Evolutionary conservation across 257 asterid genomes (phyloP).

Genomic region (Ligustrum vulgare): DNA sequence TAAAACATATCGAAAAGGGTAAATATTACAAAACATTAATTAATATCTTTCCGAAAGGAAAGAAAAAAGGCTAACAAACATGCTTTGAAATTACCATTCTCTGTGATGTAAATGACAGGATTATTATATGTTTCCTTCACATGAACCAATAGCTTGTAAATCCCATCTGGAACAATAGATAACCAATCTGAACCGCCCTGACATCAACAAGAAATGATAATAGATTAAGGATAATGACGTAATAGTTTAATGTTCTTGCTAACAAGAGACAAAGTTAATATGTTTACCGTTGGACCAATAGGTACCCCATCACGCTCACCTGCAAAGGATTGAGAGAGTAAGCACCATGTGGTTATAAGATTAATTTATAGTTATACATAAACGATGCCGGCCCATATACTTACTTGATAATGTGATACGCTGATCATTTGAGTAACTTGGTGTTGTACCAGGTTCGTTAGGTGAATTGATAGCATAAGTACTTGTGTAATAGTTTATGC

Average conservation of each 20-base stretch:
- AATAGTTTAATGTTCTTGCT: no score
- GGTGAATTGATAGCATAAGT: constrained; percentile 10
- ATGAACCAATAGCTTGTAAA: neutral
- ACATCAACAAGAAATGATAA: neutral
- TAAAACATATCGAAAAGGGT: no score
- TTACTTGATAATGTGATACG: constrained; percentile 13
- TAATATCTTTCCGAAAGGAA: neutral
- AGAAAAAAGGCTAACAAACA: neutral
- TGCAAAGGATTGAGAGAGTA: neutral
- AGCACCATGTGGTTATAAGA: neutral
- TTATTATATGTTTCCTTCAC: no score
- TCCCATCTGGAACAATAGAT: constrained; percentile 7
- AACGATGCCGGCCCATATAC: neutral
- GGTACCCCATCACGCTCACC: constrained; percentile 9
- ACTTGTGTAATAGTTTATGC: constrained; percentile 32
- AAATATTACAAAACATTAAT: no score
- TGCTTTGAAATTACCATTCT: constrained; percentile 5
- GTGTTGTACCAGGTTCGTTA: neutral
- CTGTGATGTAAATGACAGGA: constrained; percentile 20
- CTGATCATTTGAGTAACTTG: constrained; percentile 24
- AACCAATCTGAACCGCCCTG: constrained; percentile 24
- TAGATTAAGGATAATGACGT: no score
- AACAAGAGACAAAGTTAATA: neutral
- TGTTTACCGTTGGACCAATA: constrained; percentile 4
- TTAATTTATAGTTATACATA: neutral